Percentiles rank a stretch among this genome's conserved stretches.
Evolutionary conservation across 441 rosid genomes (phyloP).

Genomic region (Adansonia madagascariensis): DNA sequence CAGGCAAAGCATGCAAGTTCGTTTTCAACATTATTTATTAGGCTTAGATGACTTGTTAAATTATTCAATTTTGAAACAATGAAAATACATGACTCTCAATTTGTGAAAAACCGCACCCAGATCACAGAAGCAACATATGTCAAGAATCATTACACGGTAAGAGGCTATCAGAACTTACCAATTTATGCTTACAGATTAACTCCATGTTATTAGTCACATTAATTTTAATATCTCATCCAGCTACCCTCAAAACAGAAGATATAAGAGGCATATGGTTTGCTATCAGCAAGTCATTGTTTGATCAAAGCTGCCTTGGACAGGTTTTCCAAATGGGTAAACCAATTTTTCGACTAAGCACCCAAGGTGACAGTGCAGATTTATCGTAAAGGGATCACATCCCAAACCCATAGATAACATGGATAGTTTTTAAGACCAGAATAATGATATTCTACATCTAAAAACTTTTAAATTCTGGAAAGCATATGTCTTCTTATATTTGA

Average conservation of each 20-base stretch:
- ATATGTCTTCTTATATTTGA: too few relatives aligned
- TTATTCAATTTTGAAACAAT: not conserved
- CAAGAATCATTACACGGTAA: not conserved
- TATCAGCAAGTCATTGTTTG: not conserved
- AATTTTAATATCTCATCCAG: slow-evolving; percentile 2
- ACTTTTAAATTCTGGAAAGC: not conserved
- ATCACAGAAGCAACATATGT: not conserved
- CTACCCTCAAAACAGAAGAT: not conserved
- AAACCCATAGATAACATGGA: not conserved
- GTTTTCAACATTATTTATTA: not conserved
- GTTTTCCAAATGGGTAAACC: not conserved
- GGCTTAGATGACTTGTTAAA: not conserved
- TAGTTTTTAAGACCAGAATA: not conserved
- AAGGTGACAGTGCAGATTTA: slow-evolving; percentile 10
- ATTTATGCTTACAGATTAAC: not conserved
- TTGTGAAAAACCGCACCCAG: not conserved
- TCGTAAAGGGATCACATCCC: not conserved
- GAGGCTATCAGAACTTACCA: not conserved
- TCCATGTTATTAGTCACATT: not conserved
- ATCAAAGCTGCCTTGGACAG: not conserved
- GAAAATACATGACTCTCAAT: not conserved
- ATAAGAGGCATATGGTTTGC: not conserved
- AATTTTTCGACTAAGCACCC: not conserved
- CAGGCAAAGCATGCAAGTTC: not conserved
- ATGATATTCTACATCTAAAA: not conserved